phyloP scores from a whole-genome alignment of 139 green algal species.

The Tetradesmus lagerheimii region DNA sequence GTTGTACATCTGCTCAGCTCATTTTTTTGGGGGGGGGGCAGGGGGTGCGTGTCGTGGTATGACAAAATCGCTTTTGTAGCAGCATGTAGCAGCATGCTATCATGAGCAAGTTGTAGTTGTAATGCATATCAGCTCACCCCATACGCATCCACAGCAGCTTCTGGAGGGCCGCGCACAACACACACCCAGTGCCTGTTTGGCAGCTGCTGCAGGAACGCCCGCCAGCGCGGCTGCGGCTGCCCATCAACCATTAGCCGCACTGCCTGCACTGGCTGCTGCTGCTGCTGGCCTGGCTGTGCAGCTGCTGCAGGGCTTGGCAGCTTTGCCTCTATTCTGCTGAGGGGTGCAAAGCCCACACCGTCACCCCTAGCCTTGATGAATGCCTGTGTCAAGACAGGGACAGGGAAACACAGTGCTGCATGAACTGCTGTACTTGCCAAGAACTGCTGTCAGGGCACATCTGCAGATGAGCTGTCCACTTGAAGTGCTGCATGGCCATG shows the following conservation, averaged over 20 bases:
- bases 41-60: no score
- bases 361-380: constrained; percentile 86
- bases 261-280: constrained; percentile 41
- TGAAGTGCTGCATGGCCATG: no score
- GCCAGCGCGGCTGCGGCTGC: constrained; percentile 49
- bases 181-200: constrained; percentile 69
- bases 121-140: constrained; percentile 48
- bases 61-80: no score
- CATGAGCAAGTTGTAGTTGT: no score
- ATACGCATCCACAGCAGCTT: constrained; percentile 66
- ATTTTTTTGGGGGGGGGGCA: no score
- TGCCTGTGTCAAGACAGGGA: constrained; percentile 64
- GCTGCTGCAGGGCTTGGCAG: constrained; percentile 39
- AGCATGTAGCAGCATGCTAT: no score
- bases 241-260: neutral
- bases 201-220: constrained; percentile 71
- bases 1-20: no score
- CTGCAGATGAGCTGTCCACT: neutral
- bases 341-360: constrained; percentile 82
- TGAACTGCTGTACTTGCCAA: no score
- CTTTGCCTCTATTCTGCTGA: constrained; percentile 62
- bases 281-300: neutral
- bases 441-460: neutral
- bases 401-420: no score
- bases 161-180: constrained; percentile 67